phyloP scores from a whole-genome alignment of 208 protist species.

The Phytomonas francai region DNA sequence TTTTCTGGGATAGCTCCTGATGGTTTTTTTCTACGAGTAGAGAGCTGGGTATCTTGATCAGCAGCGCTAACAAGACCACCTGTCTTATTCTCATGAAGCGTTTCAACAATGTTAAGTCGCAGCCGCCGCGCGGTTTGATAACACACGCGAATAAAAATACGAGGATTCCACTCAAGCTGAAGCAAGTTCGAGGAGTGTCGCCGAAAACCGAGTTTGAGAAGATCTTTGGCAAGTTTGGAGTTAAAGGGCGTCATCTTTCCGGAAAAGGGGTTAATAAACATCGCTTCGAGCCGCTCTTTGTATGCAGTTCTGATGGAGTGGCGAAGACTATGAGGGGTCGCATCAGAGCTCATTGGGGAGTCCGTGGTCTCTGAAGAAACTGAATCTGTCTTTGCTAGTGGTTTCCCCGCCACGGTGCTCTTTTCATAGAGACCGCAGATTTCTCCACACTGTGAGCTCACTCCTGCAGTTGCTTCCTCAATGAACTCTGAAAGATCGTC shows the following conservation, averaged over 20 bases:
- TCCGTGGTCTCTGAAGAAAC: not conserved
- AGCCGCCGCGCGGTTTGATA: not conserved
- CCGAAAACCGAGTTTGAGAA: constrained; percentile 51
- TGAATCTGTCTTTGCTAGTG: not conserved
- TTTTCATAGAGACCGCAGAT: not conserved
- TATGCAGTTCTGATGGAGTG: not conserved
- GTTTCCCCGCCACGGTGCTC: not conserved
- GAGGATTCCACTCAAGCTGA: constrained; percentile 47
- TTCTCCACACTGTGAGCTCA: not conserved
- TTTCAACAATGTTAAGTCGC: not conserved
- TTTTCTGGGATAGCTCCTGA: not conserved
- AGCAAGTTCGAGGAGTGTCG: constrained; percentile 42
- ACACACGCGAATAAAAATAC: constrained; percentile 15
- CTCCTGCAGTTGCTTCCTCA: not conserved
- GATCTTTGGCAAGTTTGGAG: constrained; percentile 16
- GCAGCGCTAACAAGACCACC: not conserved
- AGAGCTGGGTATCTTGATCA: not conserved
- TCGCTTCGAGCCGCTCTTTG: constrained; percentile 4
- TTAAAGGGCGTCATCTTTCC: constrained; percentile 26
- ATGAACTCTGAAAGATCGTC: not conserved
- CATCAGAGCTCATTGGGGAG: not conserved
- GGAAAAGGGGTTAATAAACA: constrained; percentile 75
- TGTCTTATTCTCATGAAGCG: not conserved
- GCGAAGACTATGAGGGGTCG: not conserved
- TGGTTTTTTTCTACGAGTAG: not conserved